Conservation (phyloP, 2,329 filamentous ascomycete genomes). For the Sporothrix inflata region DNA sequence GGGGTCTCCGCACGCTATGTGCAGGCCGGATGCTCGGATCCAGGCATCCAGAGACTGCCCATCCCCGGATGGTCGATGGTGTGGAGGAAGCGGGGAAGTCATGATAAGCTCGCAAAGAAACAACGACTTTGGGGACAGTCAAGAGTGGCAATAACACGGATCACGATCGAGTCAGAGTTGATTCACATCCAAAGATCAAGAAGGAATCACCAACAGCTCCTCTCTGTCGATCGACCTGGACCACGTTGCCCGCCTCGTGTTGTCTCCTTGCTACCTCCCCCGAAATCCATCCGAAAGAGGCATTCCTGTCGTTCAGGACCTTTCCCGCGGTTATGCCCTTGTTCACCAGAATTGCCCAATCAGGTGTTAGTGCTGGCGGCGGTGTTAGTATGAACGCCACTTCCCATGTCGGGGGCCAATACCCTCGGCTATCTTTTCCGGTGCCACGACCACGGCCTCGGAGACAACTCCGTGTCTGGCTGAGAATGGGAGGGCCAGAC, state of each 20-base stretch:
- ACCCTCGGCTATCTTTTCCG: slow-evolving; percentile 7
- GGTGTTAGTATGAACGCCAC: background rate
- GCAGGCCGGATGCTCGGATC: background rate
- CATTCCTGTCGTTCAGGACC: background rate
- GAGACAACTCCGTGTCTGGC: background rate
- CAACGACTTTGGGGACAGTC: background rate
- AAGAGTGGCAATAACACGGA: background rate
- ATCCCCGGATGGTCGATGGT: background rate
- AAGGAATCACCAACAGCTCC: background rate
- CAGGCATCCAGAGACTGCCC: background rate
- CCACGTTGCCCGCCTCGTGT: background rate
- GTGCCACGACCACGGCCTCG: background rate
- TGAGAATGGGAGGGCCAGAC: too few relatives aligned
- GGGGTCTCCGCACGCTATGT: background rate
- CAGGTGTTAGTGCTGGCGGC: background rate
- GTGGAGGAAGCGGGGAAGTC: slow-evolving; percentile 4
- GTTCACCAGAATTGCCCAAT: background rate
- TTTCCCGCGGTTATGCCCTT: background rate
- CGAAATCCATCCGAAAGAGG: background rate
- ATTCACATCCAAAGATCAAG: background rate
- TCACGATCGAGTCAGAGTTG: background rate
- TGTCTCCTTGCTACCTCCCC: background rate
- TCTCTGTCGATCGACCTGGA: background rate
- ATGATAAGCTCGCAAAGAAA: background rate
- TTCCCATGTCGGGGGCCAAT: background rate